These are phyloP conservation scores for Penicillium robsamsonii DNA, from an alignment of 495 filamentous ascomycete species.

Conservation along the genomic window DNA sequence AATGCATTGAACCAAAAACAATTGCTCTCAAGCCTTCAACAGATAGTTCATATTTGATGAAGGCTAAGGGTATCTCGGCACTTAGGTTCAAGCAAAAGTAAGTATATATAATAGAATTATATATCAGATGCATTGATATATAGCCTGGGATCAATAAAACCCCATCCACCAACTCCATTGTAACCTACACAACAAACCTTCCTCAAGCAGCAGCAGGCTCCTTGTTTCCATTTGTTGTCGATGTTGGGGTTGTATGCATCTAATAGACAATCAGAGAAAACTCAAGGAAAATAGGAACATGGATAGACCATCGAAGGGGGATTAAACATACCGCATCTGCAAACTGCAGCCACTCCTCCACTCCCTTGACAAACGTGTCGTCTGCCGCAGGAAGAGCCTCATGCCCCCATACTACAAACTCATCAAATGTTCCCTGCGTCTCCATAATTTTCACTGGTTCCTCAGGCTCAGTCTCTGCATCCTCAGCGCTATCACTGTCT, in stretches of 20 bases:
- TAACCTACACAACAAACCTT: not conserved
- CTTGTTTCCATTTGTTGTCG: not conserved
- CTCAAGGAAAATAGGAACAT: not conserved
- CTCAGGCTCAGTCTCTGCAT: conserved; percentile 34
- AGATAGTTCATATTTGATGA: not conserved
- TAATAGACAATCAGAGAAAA: conserved; percentile 11
- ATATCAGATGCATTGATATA: not conserved
- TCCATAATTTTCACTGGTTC: conserved; percentile 60
- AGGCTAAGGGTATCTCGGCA: not conserved
- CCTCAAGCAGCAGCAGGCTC: conserved; percentile 6
- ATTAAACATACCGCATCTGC: conserved; percentile 56
- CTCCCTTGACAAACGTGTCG: conserved; percentile 63
- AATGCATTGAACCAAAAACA: not conserved
- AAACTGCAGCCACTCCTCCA: conserved; percentile 84
- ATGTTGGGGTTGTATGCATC: conserved; percentile 33
- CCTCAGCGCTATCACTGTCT: conserved; percentile 46
- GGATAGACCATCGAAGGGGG: not conserved
- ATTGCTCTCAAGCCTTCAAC: not conserved
- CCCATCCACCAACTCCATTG: not conserved
- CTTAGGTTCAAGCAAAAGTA: not conserved
- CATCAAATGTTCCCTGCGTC: conserved; percentile 67
- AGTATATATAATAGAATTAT: not conserved
- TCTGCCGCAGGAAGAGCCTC: conserved; percentile 66
- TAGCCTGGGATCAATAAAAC: not conserved
- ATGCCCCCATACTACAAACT: conserved; percentile 82